Conservation (phyloP, 306 rosid genomes). For the Begonia loranthoides region DNA sequence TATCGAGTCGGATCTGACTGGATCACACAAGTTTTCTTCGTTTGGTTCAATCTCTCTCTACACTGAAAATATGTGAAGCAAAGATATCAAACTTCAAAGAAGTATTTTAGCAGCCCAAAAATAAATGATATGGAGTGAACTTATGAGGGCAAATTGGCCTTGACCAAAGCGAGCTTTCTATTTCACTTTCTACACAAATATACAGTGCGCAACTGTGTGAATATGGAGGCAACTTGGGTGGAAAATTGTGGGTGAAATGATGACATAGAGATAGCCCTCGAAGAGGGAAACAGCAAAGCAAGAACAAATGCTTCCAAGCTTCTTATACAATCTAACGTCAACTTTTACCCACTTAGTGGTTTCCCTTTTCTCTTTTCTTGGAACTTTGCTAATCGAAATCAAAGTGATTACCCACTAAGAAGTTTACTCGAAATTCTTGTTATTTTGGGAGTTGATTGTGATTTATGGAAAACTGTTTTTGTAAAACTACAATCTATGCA, state of each 20-base stretch:
- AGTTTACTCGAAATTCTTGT: no score
- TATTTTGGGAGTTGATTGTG: no score
- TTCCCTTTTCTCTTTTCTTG: not conserved
- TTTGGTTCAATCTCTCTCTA: not conserved
- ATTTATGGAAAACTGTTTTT: no score
- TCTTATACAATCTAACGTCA: not conserved
- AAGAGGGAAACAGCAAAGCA: not conserved
- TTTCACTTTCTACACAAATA: not conserved
- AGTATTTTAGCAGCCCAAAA: no score
- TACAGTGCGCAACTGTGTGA: not conserved
- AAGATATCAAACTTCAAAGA: no score
- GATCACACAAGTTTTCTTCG: not conserved
- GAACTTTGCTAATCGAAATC: no score
- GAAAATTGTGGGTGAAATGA: not conserved
- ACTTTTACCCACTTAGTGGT: not conserved
- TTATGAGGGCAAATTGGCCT: no score
- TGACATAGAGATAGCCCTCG: not conserved
- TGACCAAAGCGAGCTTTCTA: no score
- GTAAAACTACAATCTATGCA: no score
- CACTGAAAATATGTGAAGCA: no score
- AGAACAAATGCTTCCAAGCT: not conserved
- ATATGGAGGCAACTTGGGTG: not conserved
- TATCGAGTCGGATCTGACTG: not conserved
- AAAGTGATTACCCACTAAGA: no score
- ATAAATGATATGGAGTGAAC: no score